Evolutionary conservation across 2,329 filamentous ascomycete species (phyloP), one percentile per base, ranked within the genome.

Genomic region (Exophiala bonariae): DNA sequence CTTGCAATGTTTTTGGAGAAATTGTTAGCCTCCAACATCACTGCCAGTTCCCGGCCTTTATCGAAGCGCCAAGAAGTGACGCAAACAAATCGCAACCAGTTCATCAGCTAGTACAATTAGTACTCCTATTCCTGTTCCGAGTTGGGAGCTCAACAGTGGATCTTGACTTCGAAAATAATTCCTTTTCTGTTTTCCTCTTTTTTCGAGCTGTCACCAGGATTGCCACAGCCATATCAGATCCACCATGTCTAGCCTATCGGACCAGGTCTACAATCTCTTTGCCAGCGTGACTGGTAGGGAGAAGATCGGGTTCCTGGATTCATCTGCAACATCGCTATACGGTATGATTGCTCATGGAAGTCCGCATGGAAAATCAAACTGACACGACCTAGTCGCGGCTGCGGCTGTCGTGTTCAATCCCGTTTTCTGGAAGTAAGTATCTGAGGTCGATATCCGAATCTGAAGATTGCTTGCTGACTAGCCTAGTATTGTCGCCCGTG

Each of bases 361-460:
- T 36, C 31, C 17, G 17, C 22, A 16, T 26, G 5, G 16, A 8
- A 16, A 11, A 35, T 18, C 39, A 11, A 16, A 34, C 28, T 40
- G 48, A 40, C 35, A 28, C 48, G 26, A 37, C 33, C n/a, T 58
- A 96, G 91, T 93, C 59, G 88, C 89, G 59, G 87, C 85, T 38
- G 78, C 77, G 46, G 81, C 87, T 43, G 95, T 99, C 71, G 79
- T 85, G 39, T 97, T 99, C 73, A 99, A 99, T 71, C 93, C 93
- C 17, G 85, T 93, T n/a, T 97, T 96, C 71, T 99, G 93, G 93
- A 99, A 99, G 91, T 96, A 79, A 77, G 88, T 79, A 16, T 11
- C 16, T 38, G n/a, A n/a, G n/a, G n/a, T 59, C n/a, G 35, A 26
- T 44, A 33, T 41, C 34, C 37, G 6, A 16, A 34, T 14, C 28